Evolutionary conservation across 75 land plant genomes (phyloP), one percentile per base, ranked within the genome.

Genomic region (Sequoiadendron giganteum): DNA sequence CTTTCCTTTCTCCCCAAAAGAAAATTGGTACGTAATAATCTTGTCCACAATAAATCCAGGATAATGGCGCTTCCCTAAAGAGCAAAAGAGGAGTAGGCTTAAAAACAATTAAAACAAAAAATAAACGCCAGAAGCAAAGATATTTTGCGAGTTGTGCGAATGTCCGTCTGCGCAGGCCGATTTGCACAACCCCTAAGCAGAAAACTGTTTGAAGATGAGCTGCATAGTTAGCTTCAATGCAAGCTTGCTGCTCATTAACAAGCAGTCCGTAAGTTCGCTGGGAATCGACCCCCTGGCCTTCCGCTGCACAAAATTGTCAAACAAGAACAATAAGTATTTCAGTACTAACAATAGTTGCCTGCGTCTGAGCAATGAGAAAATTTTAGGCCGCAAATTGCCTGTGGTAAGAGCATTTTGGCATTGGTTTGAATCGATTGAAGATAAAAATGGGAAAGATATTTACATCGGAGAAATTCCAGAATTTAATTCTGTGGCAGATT

Each of bases 401-500:
- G 47, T 36, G 10, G 25, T 43, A 21, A 43, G 13, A 43, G 43
- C 83, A 80, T 21, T 80, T 42, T 80, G 30, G 83, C 3, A 25
- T 5, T 80, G 83, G 83, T 25, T 21, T 19, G n/a, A 80, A 16
- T 40, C 83, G 2, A 40, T n/a, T 15, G 34, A 68, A 38, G 86
- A 36, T 36, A 19, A 52, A 25, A 58, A 85, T 54, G 90, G 88
- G 30, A 83, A 82, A 13, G 90, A 80, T 19, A 21, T 80, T 43
- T 40, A 40, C 39, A 42, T 43, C 56, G 90, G 85, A 75, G 18
- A 72, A 42, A 38, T 90, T 72, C 21, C 77, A 79, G 83, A 87
- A 73, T 86, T 87, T 90, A 95, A 92, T 81, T 92, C 96, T 30
- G 91, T 95, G 18, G 89, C 95, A 1, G 97, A 97, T 91, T 97